These are phyloP conservation scores for Claviceps quebecensis DNA, from an alignment of 2,329 filamentous ascomycete genomes.

Conservation along the genomic window DNA sequence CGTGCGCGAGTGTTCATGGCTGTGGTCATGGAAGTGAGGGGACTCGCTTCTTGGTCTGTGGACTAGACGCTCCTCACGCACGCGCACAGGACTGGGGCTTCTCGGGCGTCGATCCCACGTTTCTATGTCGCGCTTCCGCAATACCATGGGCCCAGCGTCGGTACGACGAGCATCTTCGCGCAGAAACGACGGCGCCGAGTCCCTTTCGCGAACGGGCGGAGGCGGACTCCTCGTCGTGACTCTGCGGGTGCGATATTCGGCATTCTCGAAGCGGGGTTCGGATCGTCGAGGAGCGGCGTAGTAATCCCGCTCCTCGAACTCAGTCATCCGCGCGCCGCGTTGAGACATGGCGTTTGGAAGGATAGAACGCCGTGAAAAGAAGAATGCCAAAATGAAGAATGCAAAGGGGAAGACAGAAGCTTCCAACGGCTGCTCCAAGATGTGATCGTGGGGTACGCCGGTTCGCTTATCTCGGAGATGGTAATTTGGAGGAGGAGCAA, in stretches of 20 bases:
- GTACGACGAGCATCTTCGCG: conserved; percentile 33
- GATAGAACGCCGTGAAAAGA: not conserved
- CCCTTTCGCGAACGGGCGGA: conserved; percentile 21
- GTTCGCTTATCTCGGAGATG: no score
- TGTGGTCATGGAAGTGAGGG: conserved; percentile 17
- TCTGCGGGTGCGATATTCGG: conserved; percentile 14
- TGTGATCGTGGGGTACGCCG: no score
- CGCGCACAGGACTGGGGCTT: conserved; percentile 28
- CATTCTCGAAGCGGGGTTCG: conserved; percentile 12
- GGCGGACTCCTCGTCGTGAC: conserved; percentile 14
- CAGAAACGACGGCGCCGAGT: conserved; percentile 36
- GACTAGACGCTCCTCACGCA: conserved; percentile 29
- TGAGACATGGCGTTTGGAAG: conserved; percentile 8
- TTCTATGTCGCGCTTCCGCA: conserved; percentile 41
- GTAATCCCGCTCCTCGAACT: conserved; percentile 33
- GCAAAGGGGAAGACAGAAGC: not conserved
- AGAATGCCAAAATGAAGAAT: not conserved
- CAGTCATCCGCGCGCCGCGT: conserved; percentile 15
- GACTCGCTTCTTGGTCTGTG: conserved; percentile 30
- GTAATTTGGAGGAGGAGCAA: no score
- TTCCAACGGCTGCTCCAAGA: no score
- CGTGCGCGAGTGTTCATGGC: conserved; percentile 20
- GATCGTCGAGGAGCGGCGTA: conserved; percentile 24
- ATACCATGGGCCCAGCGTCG: conserved; percentile 38
- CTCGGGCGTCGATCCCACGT: conserved; percentile 34